Percentiles rank a stretch among this genome's conserved stretches.
Evolutionary conservation across 176 grass and related monocot genomes (phyloP).

Genomic region (Sorghum bicolor): DNA sequence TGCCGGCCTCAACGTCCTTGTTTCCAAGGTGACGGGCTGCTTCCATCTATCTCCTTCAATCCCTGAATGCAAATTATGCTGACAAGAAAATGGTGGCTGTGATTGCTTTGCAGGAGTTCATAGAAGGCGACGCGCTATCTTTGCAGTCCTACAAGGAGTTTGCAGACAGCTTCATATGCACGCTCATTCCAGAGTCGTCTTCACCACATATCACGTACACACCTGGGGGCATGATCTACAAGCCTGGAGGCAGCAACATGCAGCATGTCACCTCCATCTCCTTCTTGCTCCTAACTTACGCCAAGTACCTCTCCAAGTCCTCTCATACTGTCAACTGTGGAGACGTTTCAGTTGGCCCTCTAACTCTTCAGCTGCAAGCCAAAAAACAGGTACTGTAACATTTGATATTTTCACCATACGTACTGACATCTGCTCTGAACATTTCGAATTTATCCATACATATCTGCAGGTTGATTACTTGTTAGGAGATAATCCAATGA

Average conservation of each 20-base stretch:
- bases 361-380: conserved; percentile 61
- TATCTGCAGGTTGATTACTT: conserved; percentile 70
- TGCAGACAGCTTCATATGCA: conserved; percentile 89
- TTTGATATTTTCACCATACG: background rate
- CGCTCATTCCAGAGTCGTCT: conserved; percentile 79
- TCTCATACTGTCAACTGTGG: conserved; percentile 86
- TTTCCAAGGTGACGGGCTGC: conserved; percentile 58
- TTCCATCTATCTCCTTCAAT: background rate
- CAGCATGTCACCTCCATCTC: conserved; percentile 94
- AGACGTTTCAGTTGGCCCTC: conserved; percentile 49
- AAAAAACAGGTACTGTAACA: conserved; percentile 56
- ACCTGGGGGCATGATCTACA: conserved; percentile 84
- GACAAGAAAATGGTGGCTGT: background rate
- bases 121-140: conserved; percentile 59
- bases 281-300: conserved; percentile 83
- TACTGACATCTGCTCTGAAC: background rate
- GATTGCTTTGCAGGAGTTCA: conserved; percentile 59
- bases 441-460: background rate
- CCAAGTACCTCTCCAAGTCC: conserved; percentile 75
- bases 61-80: background rate
- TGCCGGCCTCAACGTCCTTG: conserved; percentile 81
- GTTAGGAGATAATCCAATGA: conserved; percentile 85
- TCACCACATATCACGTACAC: conserved; percentile 84
- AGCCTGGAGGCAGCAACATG: conserved; percentile 94
- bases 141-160: conserved; percentile 85